Conservation (phyloP, 176 grass and related monocot genomes). For the Raddia distichophylla region DNA sequence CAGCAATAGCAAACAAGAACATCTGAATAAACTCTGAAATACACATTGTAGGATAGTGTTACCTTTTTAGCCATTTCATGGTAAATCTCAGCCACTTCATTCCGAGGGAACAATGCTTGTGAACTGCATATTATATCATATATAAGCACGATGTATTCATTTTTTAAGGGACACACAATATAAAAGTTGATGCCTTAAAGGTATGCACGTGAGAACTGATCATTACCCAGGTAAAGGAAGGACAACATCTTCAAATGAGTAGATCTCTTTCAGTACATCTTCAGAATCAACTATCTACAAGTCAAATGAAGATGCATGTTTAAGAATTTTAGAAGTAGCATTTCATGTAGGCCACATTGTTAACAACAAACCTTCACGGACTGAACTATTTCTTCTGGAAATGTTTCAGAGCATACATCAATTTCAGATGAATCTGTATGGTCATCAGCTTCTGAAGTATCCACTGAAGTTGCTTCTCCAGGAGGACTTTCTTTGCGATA, state of each 20-base stretch:
- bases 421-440: slow-evolving; percentile 52
- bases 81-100: slow-evolving; percentile 82
- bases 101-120: slow-evolving; percentile 80
- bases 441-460: slow-evolving; percentile 56
- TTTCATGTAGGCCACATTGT: background rate
- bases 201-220: slow-evolving; percentile 7
- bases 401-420: slow-evolving; percentile 62
- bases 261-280: slow-evolving; percentile 76
- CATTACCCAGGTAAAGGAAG: slow-evolving; percentile 94
- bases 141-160: slow-evolving; percentile 18
- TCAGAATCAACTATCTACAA: slow-evolving; percentile 73
- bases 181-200: background rate
- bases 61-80: slow-evolving; percentile 95
- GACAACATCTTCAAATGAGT: slow-evolving; percentile 88
- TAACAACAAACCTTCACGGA: slow-evolving; percentile 70
- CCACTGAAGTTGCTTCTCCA: slow-evolving; percentile 46
- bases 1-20: slow-evolving; percentile 8
- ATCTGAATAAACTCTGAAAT: slow-evolving; percentile 34
- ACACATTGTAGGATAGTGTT: slow-evolving; percentile 1
- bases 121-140: slow-evolving; percentile 61
- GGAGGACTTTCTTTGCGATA: slow-evolving; percentile 71
- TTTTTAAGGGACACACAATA: background rate
- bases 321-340: slow-evolving; percentile 14
- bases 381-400: slow-evolving; percentile 76
- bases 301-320: slow-evolving; percentile 19